These are phyloP conservation scores for Filobasidium wieringae DNA, from an alignment of 768 basidiomycete genomes.

Conservation along the genomic window DNA sequence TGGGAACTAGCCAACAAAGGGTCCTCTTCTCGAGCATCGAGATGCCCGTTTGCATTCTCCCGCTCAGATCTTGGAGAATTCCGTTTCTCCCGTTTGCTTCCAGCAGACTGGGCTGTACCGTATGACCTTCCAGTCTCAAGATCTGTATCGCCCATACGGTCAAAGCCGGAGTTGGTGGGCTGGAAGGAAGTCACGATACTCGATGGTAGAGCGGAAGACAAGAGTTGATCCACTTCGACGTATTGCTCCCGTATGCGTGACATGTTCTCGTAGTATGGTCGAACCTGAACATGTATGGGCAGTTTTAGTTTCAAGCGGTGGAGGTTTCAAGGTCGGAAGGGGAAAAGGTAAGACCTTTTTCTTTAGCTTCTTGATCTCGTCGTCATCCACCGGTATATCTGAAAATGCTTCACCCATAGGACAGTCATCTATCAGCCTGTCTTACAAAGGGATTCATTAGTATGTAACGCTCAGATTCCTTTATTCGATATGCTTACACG, in stretches of 20 bases:
- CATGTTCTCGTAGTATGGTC: conserved; percentile 32
- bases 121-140: too few relatives aligned
- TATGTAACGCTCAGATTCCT: background rate
- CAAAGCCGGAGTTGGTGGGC: background rate
- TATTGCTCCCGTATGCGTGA: conserved; percentile 26
- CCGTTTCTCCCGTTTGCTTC: too few relatives aligned
- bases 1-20: conserved; percentile 14
- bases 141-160: background rate
- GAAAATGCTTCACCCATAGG: background rate
- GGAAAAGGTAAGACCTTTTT: conserved; percentile 19
- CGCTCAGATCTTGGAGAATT: too few relatives aligned
- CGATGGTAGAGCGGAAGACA: conserved; percentile 28
- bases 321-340: background rate
- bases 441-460: background rate
- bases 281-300: conserved; percentile 11
- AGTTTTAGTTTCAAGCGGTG: background rate
- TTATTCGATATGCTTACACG: background rate
- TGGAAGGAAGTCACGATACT: conserved; percentile 29
- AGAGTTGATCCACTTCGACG: conserved; percentile 29
- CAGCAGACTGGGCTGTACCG: too few relatives aligned
- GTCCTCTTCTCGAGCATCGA: conserved; percentile 19
- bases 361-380: conserved; percentile 26
- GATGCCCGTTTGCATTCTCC: background rate
- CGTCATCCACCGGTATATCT: conserved; percentile 21
- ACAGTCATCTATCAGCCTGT: conserved; percentile 7